Percentiles rank a stretch among this genome's conserved stretches.
Evolutionary conservation across 176 grass and related monocot genomes (phyloP).

Genomic region (Bonia amplexicaulis): DNA sequence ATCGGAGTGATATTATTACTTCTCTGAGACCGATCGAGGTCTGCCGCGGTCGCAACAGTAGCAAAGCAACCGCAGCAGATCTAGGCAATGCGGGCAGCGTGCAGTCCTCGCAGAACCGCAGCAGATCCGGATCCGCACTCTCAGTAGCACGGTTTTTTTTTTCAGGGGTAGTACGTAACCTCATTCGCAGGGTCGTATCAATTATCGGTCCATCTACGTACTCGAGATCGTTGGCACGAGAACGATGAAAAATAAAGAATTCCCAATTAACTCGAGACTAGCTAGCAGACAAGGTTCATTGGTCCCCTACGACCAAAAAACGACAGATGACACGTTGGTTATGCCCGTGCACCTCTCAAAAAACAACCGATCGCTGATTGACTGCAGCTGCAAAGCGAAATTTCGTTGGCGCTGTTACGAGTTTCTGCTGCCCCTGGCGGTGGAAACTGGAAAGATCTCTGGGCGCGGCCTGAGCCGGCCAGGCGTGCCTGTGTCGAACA

Average conservation of each 20-base stretch:
- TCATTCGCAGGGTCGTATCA: no score
- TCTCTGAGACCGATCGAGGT: no score
- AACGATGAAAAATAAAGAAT: neutral
- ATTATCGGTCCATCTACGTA: neutral
- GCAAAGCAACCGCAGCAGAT: no score
- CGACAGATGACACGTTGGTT: neutral
- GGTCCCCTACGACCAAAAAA: neutral
- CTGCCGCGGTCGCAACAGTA: neutral
- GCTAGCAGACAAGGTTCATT: neutral
- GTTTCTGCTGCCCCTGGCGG: neutral
- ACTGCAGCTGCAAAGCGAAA: neutral
- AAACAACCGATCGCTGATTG: neutral
- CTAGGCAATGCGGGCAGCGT: neutral
- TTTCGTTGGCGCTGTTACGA: neutral
- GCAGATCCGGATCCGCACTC: neutral
- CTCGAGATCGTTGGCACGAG: neutral
- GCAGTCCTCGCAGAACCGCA: neutral
- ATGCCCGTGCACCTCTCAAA: neutral
- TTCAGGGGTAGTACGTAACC: neutral
- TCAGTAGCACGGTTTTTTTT: neutral
- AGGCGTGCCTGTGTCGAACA: neutral
- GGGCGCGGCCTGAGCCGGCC: neutral
- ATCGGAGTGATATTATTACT: no score
- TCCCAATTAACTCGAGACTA: no score
- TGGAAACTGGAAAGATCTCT: constrained; percentile 5